These are phyloP conservation scores for Hypoxylon subgilvum DNA, from an alignment of 495 filamentous ascomycete species.

Conservation along the genomic window DNA sequence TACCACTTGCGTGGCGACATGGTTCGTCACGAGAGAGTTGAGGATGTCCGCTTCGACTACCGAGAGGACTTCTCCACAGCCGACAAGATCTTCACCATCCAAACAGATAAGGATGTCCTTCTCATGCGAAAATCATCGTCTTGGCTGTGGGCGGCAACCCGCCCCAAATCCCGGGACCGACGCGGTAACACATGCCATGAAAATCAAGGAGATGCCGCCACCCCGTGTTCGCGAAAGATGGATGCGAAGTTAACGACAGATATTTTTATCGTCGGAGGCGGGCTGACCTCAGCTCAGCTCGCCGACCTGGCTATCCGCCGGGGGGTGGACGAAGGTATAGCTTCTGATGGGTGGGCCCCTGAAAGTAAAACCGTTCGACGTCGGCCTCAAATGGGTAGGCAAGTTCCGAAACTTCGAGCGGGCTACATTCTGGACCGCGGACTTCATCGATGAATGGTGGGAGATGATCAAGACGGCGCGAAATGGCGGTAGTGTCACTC, in stretches of 20 bases:
- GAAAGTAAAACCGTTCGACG: conserved; percentile 69
- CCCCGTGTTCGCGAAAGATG: conserved; percentile 47
- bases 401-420: conserved; percentile 71
- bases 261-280: conserved; percentile 66
- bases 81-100: conserved; percentile 60
- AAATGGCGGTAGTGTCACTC: conserved; percentile 67
- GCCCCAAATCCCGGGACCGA: conserved; percentile 58
- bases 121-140: conserved; percentile 60
- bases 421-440: conserved; percentile 66
- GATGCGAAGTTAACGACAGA: conserved; percentile 56
- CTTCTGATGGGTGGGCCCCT: conserved; percentile 63
- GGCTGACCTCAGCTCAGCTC: conserved; percentile 66
- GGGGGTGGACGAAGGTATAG: conserved; percentile 61
- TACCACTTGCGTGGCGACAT: conserved; percentile 56
- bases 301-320: conserved; percentile 60
- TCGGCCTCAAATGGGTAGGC: conserved; percentile 67
- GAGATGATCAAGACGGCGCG: conserved; percentile 62
- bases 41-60: conserved; percentile 58
- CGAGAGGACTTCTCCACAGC: conserved; percentile 33
- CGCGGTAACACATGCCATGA: conserved; percentile 61
- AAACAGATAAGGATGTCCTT: conserved; percentile 51
- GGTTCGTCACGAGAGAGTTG: conserved; percentile 56
- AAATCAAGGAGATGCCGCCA: conserved; percentile 58
- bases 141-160: conserved; percentile 63
- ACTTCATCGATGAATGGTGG: conserved; percentile 63